Conservation (phyloP, 75 land plant species). For the Cryptomeria japonica region DNA sequence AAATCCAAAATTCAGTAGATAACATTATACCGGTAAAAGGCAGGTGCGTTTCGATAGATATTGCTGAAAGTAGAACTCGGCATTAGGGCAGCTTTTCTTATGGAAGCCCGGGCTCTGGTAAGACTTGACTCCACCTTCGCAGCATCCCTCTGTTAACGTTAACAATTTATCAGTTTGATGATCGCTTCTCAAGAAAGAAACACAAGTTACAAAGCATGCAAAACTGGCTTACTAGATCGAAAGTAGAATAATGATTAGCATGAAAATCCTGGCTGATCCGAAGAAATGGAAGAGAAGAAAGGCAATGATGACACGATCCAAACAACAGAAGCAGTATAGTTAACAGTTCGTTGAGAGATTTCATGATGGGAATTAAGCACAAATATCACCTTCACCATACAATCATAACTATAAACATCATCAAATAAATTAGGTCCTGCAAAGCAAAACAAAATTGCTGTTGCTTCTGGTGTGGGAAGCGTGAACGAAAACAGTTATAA, state of each 20-base stretch:
- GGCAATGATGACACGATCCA: neutral
- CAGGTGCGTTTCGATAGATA: slow-evolving; percentile 40
- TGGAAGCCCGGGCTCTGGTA: slow-evolving; percentile 28
- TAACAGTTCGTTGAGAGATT: neutral
- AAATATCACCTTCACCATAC: neutral
- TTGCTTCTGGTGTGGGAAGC: too few species aligned
- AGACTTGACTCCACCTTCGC: slow-evolving; percentile 36
- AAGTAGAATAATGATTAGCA: neutral
- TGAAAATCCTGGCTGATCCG: neutral
- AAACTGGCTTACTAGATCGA: neutral
- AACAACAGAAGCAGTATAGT: neutral
- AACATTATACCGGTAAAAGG: slow-evolving; percentile 42
- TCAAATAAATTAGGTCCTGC: too few species aligned
- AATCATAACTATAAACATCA: too few species aligned
- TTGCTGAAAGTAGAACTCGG: neutral
- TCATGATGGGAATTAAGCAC: neutral
- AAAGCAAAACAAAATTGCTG: too few species aligned
- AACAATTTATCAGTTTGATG: neutral
- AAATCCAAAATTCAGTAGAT: too few species aligned
- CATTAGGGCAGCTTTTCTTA: slow-evolving; percentile 18
- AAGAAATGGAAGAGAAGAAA: neutral
- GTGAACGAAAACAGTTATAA: too few species aligned
- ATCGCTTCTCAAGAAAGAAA: neutral
- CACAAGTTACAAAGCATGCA: neutral
- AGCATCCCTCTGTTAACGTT: neutral